These are phyloP conservation scores for Nevesoporus exiguus DNA, from an alignment of 768 basidiomycete genomes.

Conservation along the genomic window DNA sequence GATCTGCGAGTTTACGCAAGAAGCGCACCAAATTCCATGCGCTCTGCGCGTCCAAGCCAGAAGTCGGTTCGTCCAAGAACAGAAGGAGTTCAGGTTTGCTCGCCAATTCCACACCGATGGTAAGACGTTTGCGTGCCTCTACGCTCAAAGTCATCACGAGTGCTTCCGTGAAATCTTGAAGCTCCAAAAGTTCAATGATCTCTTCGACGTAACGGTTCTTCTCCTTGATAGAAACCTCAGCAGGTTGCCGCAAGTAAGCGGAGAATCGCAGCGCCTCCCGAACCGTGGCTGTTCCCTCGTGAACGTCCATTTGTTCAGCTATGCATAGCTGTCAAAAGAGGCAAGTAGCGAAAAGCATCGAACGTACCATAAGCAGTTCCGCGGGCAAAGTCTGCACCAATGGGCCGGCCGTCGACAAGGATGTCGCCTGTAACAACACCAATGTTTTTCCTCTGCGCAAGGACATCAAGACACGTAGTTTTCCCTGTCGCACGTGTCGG, in stretches of 20 bases:
- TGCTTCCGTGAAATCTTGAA: conserved; percentile 81
- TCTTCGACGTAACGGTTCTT: conserved; percentile 80
- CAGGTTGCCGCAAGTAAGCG: conserved; percentile 79
- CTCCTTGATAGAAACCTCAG: conserved; percentile 60
- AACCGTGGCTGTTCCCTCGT: conserved; percentile 79
- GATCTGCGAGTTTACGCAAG: conserved; percentile 76
- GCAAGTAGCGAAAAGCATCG: conserved; percentile 17
- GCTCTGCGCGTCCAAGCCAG: conserved; percentile 58
- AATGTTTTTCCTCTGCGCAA: conserved; percentile 70
- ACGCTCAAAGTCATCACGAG: conserved; percentile 67
- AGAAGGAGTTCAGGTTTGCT: conserved; percentile 48
- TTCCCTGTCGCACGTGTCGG: conserved; percentile 43
- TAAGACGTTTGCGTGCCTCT: conserved; percentile 79
- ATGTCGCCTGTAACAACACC: conserved; percentile 63
- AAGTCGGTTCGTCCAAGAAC: conserved; percentile 45
- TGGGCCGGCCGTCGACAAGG: conserved; percentile 61
- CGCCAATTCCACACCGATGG: conserved; percentile 89
- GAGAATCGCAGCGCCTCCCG: conserved; percentile 85
- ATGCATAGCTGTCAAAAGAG: conserved; percentile 23
- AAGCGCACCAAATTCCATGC: conserved; percentile 84
- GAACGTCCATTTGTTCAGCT: conserved; percentile 85
- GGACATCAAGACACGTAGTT: conserved; percentile 73
- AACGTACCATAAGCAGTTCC: conserved; percentile 74
- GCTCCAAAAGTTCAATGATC: conserved; percentile 78
- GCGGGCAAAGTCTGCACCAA: conserved; percentile 55